A percentile compares a stretch with the other conserved stretches of the same genome.
Conservation (phyloP, 139 green algal species). For the Asterochloris sp. region DNA sequence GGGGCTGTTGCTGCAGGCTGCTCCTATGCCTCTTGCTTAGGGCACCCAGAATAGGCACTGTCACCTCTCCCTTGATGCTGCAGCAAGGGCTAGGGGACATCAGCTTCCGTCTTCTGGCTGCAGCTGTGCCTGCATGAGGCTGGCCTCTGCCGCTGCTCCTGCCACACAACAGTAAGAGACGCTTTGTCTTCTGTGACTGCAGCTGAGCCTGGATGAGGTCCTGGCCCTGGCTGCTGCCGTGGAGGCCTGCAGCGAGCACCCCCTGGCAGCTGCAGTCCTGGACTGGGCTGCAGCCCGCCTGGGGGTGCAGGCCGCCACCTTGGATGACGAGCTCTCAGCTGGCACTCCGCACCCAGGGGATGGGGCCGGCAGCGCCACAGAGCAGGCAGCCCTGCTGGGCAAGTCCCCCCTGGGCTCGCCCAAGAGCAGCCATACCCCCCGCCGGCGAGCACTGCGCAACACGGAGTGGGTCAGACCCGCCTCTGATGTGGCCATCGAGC, state of each 20-base stretch:
- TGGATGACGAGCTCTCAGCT: slow-evolving; percentile 11
- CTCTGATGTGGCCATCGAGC: slow-evolving; percentile 5
- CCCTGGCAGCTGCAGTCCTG: slow-evolving; percentile 80
- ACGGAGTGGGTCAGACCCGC: slow-evolving; percentile 14
- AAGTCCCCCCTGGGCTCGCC: background rate
- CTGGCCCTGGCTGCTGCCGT: slow-evolving; percentile 63
- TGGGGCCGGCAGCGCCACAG: background rate
- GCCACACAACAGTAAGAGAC: background rate
- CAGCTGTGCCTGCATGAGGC: background rate
- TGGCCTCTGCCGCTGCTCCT: background rate
- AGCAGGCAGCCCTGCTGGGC: background rate
- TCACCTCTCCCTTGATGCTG: no score
- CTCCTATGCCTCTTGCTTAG: no score
- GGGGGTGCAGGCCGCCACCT: background rate
- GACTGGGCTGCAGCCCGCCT: slow-evolving; percentile 32
- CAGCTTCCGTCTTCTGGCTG: background rate
- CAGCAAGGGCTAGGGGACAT: no score
- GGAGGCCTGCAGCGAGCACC: slow-evolving; percentile 89
- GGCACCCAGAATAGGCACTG: no score
- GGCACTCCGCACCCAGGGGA: background rate
- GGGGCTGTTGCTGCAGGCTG: no score
- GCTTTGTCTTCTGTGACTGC: background rate
- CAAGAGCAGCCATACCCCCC: background rate
- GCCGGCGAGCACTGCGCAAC: background rate
- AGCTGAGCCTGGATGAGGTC: slow-evolving; percentile 41